Conservation (phyloP, 225 moss, liverwort and hornwort species). For the Lunularia cruciata region DNA sequence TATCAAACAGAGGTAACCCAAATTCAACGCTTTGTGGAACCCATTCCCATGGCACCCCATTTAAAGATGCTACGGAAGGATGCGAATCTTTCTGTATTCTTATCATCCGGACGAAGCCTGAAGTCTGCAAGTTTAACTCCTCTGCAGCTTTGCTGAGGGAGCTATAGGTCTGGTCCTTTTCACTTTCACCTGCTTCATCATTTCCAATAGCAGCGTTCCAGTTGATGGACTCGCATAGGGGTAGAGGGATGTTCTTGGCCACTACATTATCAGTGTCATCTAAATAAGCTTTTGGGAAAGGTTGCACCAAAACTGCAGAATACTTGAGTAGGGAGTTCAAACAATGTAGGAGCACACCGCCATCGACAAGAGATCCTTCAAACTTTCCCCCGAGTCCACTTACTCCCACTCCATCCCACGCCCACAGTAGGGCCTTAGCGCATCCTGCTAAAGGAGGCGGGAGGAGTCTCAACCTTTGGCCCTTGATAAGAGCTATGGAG, state of each 20-base stretch:
- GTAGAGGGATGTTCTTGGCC: conserved; percentile 66
- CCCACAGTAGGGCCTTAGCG: conserved; percentile 89
- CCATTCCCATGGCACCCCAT: conserved; percentile 56
- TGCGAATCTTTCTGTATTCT: conserved; percentile 40
- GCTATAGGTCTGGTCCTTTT: conserved; percentile 37
- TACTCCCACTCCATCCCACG: conserved; percentile 89
- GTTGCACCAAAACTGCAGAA: conserved; percentile 85
- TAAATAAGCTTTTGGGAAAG: conserved; percentile 57
- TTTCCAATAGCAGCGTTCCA: conserved; percentile 1
- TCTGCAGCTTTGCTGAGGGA: conserved; percentile 58
- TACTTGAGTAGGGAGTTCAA: conserved; percentile 75
- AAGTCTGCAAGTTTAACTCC: conserved; percentile 68
- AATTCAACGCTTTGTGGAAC: conserved; percentile 87
- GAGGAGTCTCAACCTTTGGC: conserved; percentile 73
- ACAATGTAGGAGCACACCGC: conserved; percentile 75
- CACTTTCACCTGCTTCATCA: conserved; percentile 17
- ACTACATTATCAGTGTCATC: conserved; percentile 58
- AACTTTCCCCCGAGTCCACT: conserved; percentile 88
- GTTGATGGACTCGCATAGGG: conserved; percentile 41
- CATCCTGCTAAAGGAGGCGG: conserved; percentile 85
- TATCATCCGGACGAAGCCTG: conserved; percentile 83
- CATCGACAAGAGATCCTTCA: conserved; percentile 88
- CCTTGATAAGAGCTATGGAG: conserved; percentile 48
- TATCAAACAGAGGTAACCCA: conserved; percentile 93
- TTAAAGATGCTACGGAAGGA: background rate